Conservation (phyloP, 2,329 filamentous ascomycete genomes). For the Tolypocladium tropicale region DNA sequence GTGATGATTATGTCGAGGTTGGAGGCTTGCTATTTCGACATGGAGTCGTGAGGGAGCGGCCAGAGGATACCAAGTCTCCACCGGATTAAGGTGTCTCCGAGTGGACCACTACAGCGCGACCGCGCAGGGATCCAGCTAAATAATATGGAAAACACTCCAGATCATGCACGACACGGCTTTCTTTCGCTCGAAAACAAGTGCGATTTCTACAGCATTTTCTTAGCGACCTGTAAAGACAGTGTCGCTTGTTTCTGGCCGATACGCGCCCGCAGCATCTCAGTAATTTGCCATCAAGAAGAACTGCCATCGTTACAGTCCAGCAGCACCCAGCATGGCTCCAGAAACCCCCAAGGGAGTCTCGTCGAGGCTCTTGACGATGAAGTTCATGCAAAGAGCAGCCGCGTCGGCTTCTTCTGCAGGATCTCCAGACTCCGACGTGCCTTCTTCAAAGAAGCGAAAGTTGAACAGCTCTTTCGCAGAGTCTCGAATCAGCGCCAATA, state of each 20-base stretch:
- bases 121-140: neutral
- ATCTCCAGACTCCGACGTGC: constrained; percentile 38
- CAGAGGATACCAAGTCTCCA: neutral
- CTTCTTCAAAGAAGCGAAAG: constrained; percentile 55
- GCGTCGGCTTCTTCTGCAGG: constrained; percentile 41
- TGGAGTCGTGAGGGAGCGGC: neutral
- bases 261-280: neutral
- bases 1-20: neutral
- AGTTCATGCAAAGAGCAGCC: constrained; percentile 90
- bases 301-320: neutral
- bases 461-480: constrained; percentile 25
- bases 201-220: neutral
- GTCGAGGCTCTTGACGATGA: constrained; percentile 83
- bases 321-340: constrained; percentile 28
- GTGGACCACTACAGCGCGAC: neutral
- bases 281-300: neutral
- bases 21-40: neutral
- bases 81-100: constrained; percentile 7
- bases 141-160: neutral
- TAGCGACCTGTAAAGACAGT: too few relatives aligned
- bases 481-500: constrained; percentile 22
- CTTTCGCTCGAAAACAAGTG: neutral
- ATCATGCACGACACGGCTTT: too few relatives aligned
- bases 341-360: constrained; percentile 62
- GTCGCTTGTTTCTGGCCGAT: neutral